A percentile compares a stretch with the other conserved stretches of the same genome.
phyloP scores from a whole-genome alignment of 441 rosid species.

The Gossypium davidsonii region DNA sequence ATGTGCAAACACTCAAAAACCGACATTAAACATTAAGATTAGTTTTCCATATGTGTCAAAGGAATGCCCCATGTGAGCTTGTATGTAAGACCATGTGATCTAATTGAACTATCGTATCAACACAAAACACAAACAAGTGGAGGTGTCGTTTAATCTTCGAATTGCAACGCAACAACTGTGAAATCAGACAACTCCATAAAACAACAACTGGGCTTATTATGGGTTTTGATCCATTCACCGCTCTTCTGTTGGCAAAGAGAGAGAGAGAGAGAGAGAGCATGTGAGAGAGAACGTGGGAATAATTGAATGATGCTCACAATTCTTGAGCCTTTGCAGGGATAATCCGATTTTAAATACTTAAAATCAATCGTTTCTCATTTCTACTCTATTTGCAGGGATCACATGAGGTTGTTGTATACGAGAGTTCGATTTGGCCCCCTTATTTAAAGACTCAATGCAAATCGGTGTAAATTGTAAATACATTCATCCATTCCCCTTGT shows the following conservation, averaged over 20 bases:
- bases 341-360: background rate
- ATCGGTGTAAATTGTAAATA: background rate
- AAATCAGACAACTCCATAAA: slow-evolving; percentile 6
- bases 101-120: slow-evolving; percentile 1
- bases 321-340: background rate
- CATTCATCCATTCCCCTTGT: background rate
- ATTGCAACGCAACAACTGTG: slow-evolving; percentile 12
- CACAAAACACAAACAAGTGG: background rate
- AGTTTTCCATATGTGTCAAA: slow-evolving; percentile 12
- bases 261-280: background rate
- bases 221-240: slow-evolving; percentile 34
- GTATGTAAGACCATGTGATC: background rate
- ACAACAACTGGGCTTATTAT: slow-evolving; percentile 10
- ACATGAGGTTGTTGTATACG: slow-evolving; percentile 10
- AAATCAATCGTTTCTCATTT: background rate
- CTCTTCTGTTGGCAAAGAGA: slow-evolving; percentile 23
- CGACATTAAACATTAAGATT: background rate
- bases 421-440: background rate
- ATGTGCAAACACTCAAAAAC: slow-evolving; percentile 15
- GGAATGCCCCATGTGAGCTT: slow-evolving; percentile 21
- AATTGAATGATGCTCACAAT: slow-evolving; percentile 31
- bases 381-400: background rate
- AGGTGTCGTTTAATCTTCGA: slow-evolving; percentile 12
- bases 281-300: slow-evolving; percentile 44
- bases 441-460: slow-evolving; percentile 14